Evolutionary conservation across 2,329 filamentous ascomycete genomes (phyloP), one percentile per base, ranked within the genome.

Genomic region (Chaetothyriales sp.): DNA sequence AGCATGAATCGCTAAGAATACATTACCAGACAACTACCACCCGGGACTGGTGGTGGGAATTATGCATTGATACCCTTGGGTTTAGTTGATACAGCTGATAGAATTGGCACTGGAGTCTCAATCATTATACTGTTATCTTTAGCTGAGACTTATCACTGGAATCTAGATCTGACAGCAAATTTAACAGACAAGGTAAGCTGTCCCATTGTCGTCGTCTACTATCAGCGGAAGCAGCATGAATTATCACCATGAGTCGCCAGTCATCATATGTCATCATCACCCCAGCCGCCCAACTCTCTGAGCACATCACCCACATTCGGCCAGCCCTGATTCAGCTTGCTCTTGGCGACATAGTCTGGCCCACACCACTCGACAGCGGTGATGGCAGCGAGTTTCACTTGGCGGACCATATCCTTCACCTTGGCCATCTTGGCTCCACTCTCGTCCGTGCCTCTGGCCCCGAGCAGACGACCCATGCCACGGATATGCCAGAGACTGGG

Each of bases 401-500:
- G 51, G 10, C 54, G 42, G n/a, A 60, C 18, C 8, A 51, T 46
- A 52, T 59, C 53, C 50, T 59, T 59, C 47, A 58, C 43, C 15
- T 51, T 50, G 18, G 50, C 44, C 39, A 59, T 51, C 26, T 44
- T 43, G n/a, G 22, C 22, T 2, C 42, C 52, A 19, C 48, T 51
- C 10, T 58, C 57, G 28, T 60, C 49, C 8, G 15, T 26, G 5
- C 58, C 58, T 42, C 58, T 51, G 15, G 58, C 58, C 2, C 58
- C 58, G 20, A 60, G 25, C 51, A 73, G 56, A 15, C 70, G 60
- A 42, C 70, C 63, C 18, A 66, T 60, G 0, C 70, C 70, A 1
- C 70, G 61, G 46, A 72, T 64, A 64, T 73, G 70, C 70, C 70
- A 73, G 32, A 68, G 61, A 1, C 67, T 68, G 56, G 69, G 67